Conservation (phyloP, 1,284 basidiomycete species). For the Wolfiporia cocos region DNA sequence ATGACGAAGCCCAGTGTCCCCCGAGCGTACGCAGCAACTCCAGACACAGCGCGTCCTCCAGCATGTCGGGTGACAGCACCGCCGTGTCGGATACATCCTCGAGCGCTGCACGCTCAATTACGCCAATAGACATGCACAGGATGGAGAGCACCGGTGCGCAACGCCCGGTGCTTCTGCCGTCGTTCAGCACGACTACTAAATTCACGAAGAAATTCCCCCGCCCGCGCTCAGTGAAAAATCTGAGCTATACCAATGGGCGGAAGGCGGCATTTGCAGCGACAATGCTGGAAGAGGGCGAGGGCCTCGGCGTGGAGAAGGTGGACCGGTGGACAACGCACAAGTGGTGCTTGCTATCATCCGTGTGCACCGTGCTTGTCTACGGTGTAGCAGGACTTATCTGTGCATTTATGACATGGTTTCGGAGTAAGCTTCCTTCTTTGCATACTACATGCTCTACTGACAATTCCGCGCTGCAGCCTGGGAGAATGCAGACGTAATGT, state of each 20-base stretch:
- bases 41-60: conserved; percentile 9
- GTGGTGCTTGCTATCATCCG: conserved; percentile 49
- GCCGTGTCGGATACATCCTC: conserved; percentile 5
- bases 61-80: conserved; percentile 12
- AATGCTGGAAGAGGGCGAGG: conserved; percentile 34
- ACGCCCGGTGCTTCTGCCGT: conserved; percentile 15
- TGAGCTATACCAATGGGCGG: conserved; percentile 9
- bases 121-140: too few relatives aligned
- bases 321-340: conserved; percentile 50
- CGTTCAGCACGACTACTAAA: conserved; percentile 32
- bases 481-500: conserved; percentile 46
- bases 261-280: conserved; percentile 12
- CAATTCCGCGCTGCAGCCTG: conserved; percentile 32
- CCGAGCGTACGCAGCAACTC: conserved; percentile 3
- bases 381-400: conserved; percentile 40
- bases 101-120: neutral
- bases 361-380: conserved; percentile 43
- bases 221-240: conserved; percentile 31
- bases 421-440: conserved; percentile 32
- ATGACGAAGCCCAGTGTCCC: neutral
- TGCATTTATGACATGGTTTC: conserved; percentile 52
- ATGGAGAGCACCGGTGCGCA: conserved; percentile 9
- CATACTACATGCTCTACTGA: conserved; percentile 2
- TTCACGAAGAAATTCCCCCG: conserved; percentile 50
- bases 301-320: conserved; percentile 31